Evolutionary conservation across 164 flowering plant genomes (phyloP).

Genomic region (Akebia trifoliata): DNA sequence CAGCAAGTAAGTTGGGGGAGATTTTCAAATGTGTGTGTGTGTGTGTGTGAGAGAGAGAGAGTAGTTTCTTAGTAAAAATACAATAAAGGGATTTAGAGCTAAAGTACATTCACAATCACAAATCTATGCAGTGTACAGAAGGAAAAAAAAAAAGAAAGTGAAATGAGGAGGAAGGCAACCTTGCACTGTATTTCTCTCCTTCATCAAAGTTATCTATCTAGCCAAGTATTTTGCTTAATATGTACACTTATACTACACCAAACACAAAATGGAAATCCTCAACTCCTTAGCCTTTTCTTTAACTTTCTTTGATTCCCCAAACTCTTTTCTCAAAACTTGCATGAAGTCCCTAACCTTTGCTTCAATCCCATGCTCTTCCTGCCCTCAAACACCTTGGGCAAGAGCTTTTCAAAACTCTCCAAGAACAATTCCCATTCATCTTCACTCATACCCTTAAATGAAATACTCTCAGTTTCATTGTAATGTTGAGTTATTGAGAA

Average conservation of each 20-base stretch:
- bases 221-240: background rate
- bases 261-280: background rate
- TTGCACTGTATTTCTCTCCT: conserved; percentile 1
- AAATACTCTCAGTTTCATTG: conserved; percentile 32
- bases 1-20: no score
- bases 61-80: no score
- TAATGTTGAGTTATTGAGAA: conserved; percentile 27
- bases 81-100: no score
- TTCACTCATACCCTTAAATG: conserved; percentile 51
- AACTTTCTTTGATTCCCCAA: background rate
- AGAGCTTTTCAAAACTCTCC: conserved; percentile 42
- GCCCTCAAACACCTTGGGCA: conserved; percentile 56
- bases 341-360: conserved; percentile 60
- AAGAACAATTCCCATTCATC: conserved; percentile 54
- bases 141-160: background rate
- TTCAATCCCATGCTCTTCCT: conserved; percentile 33
- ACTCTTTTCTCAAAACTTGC: conserved; percentile 34
- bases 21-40: no score
- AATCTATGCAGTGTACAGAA: no score
- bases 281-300: background rate
- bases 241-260: background rate
- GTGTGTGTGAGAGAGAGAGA: no score
- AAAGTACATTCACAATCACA: no score
- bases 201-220: background rate
- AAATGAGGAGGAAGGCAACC: conserved; percentile 2